A percentile compares a stretch with the other conserved stretches of the same genome.
Conservation (phyloP, 495 filamentous ascomycete species). For the Aspergillus carlsbadensis region DNA sequence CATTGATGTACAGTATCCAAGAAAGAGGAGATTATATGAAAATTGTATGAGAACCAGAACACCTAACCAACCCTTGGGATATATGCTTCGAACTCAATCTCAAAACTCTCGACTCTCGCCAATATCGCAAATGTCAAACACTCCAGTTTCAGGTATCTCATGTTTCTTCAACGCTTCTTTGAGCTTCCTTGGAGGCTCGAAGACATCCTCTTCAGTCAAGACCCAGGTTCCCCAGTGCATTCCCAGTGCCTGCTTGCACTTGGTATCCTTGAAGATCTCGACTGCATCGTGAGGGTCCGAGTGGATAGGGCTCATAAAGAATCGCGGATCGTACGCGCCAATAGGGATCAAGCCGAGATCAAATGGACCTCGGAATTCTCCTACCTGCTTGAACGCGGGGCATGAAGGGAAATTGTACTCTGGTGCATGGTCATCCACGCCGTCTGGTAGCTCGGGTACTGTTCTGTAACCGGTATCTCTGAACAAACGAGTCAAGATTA, state of each 20-base stretch:
- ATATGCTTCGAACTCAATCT: not conserved
- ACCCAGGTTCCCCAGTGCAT: slow-evolving; percentile 98
- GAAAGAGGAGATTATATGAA: too few relatives aligned
- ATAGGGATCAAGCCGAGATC: slow-evolving; percentile 95
- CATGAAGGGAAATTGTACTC: slow-evolving; percentile 72
- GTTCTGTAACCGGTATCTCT: slow-evolving; percentile 78
- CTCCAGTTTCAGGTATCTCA: slow-evolving; percentile 68
- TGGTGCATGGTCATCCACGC: slow-evolving; percentile 69
- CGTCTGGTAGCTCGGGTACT: slow-evolving; percentile 67
- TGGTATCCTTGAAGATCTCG: slow-evolving; percentile 86
- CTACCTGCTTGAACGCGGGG: slow-evolving; percentile 87
- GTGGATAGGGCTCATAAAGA: slow-evolving; percentile 76
- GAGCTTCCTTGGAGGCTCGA: slow-evolving; percentile 78
- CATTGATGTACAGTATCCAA: not conserved
- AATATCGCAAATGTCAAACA: slow-evolving; percentile 87
- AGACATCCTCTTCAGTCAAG: slow-evolving; percentile 78
- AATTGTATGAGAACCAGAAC: not conserved
- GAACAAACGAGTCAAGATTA: not conserved
- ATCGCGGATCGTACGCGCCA: slow-evolving; percentile 83
- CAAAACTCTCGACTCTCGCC: slow-evolving; percentile 81
- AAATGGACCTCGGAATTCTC: slow-evolving; percentile 78
- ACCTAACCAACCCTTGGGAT: not conserved
- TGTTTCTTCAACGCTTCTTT: slow-evolving; percentile 71
- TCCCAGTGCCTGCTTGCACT: slow-evolving; percentile 77
- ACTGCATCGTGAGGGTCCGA: slow-evolving; percentile 86